Evolutionary conservation across 495 filamentous ascomycete genomes (phyloP).

Genomic region (Penicillium silybi): DNA sequence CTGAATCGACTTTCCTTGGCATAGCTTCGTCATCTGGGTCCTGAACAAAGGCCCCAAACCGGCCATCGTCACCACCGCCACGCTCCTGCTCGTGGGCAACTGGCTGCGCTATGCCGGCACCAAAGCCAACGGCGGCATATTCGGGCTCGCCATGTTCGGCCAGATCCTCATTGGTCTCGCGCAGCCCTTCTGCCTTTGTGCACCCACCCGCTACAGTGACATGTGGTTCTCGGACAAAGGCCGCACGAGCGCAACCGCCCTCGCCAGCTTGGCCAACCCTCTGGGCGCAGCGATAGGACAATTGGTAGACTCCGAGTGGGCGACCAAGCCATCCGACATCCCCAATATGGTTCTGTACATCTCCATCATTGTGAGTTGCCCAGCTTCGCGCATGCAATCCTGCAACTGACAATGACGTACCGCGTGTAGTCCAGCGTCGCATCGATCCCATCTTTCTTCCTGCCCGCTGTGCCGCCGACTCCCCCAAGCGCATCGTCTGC

Average conservation of each 20-base stretch:
- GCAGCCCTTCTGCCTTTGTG: conserved; percentile 88
- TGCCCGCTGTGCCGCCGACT: conserved; percentile 75
- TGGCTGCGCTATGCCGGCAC: conserved; percentile 91
- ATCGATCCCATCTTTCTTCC: conserved; percentile 76
- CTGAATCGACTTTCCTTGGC: not conserved
- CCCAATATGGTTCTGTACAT: conserved; percentile 84
- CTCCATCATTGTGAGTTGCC: conserved; percentile 66
- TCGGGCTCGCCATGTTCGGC: conserved; percentile 85
- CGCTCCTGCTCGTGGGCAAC: conserved; percentile 75
- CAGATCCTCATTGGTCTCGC: conserved; percentile 87
- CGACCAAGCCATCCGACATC: conserved; percentile 55
- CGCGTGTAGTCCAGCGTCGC: conserved; percentile 59
- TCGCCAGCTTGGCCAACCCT: conserved; percentile 81
- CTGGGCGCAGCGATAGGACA: conserved; percentile 86
- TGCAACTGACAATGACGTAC: not conserved
- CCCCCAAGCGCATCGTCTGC: conserved; percentile 56
- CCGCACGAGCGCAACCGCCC: conserved; percentile 81
- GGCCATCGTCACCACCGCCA: conserved; percentile 68
- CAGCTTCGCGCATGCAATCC: not conserved
- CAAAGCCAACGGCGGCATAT: conserved; percentile 55
- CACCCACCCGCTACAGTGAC: conserved; percentile 87
- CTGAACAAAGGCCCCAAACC: conserved; percentile 76
- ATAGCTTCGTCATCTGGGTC: conserved; percentile 64
- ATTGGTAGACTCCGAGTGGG: conserved; percentile 76
- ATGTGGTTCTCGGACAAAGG: conserved; percentile 88